Conservation (phyloP, 2,329 filamentous ascomycete genomes). For the Cercospora sesami region DNA sequence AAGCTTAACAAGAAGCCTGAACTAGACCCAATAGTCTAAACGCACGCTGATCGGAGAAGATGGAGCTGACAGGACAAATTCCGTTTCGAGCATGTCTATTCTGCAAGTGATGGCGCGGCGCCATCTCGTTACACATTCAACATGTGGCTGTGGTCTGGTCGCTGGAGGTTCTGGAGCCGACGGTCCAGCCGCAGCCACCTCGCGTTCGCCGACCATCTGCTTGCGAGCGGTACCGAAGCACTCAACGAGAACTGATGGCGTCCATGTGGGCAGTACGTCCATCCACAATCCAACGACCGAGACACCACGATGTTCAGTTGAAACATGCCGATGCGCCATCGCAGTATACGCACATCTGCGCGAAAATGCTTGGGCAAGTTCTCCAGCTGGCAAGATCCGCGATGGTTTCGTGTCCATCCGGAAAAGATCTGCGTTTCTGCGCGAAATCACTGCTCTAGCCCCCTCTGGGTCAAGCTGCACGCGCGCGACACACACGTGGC, state of each 20-base stretch:
- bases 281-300: not conserved
- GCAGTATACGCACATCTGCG: not conserved
- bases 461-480: not conserved
- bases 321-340: not conserved
- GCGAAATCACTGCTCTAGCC: constrained; percentile 11
- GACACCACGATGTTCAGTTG: not conserved
- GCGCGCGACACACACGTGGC: constrained; percentile 12
- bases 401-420: not conserved
- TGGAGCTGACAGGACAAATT: not conserved
- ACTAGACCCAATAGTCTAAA: not conserved
- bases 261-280: not conserved
- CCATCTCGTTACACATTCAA: constrained; percentile 1
- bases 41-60: not conserved
- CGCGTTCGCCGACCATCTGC: not conserved
- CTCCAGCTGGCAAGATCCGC: not conserved
- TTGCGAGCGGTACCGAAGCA: not conserved
- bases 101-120: not conserved
- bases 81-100: not conserved
- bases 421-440: constrained; percentile 7
- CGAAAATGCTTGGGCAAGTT: not conserved
- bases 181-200: constrained; percentile 6
- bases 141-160: constrained; percentile 5
- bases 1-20: constrained; percentile 13
- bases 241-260: not conserved
- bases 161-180: not conserved